Base-by-base conservation (phyloP, 129 eudicot species). In the Gnaphalium uliginosum region DNA sequence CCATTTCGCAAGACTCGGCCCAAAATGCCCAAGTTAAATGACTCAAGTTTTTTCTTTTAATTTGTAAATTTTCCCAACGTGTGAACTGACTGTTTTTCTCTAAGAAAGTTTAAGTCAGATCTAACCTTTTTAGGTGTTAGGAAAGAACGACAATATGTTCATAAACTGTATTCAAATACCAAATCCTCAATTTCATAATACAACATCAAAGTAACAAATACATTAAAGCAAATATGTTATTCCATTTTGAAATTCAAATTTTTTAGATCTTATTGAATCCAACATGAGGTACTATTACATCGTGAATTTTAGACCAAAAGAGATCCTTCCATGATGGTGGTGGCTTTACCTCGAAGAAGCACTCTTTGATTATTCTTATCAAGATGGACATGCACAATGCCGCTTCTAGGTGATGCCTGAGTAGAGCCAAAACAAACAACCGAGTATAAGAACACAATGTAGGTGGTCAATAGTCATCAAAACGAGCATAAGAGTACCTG, bases 381-480 rank as follows among this genome's bases (percentile, higher is more conserved):
- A 0, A 87, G 69, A 73, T 83, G 94, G 59, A 92, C 18, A 66
- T 92, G 73, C 33, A 92, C n/a, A n/a, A 74, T 71, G 57, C 96
- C 96, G 18, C 96, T 71, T 79, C 98, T 85, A 18, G 89, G 86
- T 8, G 98, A 92, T 74, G 96, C 98, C 96, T 92, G 86, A 53
- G 33, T 37, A 65, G 72, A 59, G 14, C 26, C 63, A 25, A 66
- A 11, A 68, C 26, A 19, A 8, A 48, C 30, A 41, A 48, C 32
- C 56, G 22, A 18, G 71, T 18, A 6, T 51, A 59, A 32, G 25
- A 66, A 8, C 1, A 10, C 30, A 61, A 29, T 9, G 23, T 21
- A 4, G 48, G 37, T 66, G 48, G 35, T 19, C 26, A 17, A 10
- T 43, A 58, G 32, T 41, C 70, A 39, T 57, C n/a, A 56, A 33